Percentiles rank a stretch among this genome's conserved stretches.
These are phyloP conservation scores for Talaromyces stipitatus DNA, from an alignment of 495 filamentous ascomycete genomes.

Conservation along the genomic window DNA sequence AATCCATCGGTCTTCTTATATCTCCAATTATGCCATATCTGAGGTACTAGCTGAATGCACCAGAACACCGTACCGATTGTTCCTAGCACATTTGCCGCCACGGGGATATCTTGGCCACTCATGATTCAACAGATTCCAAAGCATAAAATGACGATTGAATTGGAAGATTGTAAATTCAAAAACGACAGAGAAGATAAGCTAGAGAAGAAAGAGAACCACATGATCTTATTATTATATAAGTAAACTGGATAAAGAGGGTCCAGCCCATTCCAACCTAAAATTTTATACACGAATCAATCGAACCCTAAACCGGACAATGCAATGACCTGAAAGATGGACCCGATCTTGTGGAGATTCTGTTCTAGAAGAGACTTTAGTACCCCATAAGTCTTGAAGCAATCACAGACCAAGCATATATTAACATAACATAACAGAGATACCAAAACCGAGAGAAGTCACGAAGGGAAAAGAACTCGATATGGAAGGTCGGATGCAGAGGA, in stretches of 20 bases:
- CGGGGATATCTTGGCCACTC: constrained; percentile 28
- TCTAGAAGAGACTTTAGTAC: not conserved
- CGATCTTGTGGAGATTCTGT: not conserved
- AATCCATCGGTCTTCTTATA: constrained; percentile 66
- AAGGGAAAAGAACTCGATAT: not conserved
- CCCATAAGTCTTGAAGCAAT: no score
- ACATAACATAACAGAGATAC: not conserved
- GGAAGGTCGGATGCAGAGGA: not conserved
- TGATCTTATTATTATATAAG: not conserved
- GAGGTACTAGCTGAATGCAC: constrained; percentile 47
- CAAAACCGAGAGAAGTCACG: no score
- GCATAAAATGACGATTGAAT: not conserved
- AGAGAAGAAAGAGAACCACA: not conserved
- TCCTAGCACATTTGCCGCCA: constrained; percentile 45
- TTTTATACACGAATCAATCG: not conserved
- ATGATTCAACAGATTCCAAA: constrained; percentile 10
- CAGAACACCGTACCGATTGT: constrained; percentile 49
- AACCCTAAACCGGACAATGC: not conserved
- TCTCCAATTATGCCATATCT: constrained; percentile 67
- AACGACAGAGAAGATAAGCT: not conserved
- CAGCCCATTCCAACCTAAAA: not conserved
- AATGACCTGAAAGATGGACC: not conserved
- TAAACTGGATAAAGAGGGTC: not conserved
- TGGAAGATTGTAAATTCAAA: not conserved
- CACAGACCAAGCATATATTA: not conserved